Percentiles rank a stretch among this genome's conserved stretches.
phyloP scores from a whole-genome alignment of 495 filamentous ascomycete species.

The Aspergillus avenaceus region DNA sequence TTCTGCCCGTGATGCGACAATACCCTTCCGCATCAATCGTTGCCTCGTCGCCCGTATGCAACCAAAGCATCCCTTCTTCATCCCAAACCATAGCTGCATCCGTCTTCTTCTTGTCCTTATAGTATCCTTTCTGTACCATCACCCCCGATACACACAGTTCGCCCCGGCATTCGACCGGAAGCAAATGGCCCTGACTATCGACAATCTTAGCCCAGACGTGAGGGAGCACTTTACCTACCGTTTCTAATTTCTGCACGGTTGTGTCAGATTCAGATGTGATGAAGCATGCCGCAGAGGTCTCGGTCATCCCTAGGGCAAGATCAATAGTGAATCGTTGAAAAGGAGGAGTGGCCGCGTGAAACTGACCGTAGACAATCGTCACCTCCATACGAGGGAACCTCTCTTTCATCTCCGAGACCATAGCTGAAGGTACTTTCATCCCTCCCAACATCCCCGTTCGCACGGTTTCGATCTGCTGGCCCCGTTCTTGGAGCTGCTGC shows the following conservation, averaged over 20 bases:
- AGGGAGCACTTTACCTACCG: constrained; percentile 67
- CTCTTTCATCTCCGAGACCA: neutral
- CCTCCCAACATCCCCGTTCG: constrained; percentile 3
- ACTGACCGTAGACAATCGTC: neutral
- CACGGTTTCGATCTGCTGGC: neutral
- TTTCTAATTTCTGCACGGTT: constrained; percentile 56
- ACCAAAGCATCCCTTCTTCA: constrained; percentile 10
- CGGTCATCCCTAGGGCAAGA: constrained; percentile 14
- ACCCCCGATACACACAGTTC: constrained; percentile 77
- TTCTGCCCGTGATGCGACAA: constrained; percentile 43
- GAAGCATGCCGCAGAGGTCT: constrained; percentile 48
- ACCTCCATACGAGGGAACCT: neutral
- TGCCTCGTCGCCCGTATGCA: constrained; percentile 18
- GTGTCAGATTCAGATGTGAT: constrained; percentile 75
- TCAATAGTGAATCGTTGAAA: neutral
- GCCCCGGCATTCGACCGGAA: constrained; percentile 56
- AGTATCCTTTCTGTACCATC: constrained; percentile 80
- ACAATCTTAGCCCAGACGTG: constrained; percentile 73
- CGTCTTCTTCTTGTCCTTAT: constrained; percentile 59
- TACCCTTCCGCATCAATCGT: constrained; percentile 13
- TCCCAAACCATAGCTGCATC: constrained; percentile 54
- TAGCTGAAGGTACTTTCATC: neutral
- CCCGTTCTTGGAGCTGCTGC: neutral
- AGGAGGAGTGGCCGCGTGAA: neutral
- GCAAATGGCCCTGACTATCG: constrained; percentile 45